phyloP scores from a whole-genome alignment of 495 filamentous ascomycete species.

The Penicillium coffeae region DNA sequence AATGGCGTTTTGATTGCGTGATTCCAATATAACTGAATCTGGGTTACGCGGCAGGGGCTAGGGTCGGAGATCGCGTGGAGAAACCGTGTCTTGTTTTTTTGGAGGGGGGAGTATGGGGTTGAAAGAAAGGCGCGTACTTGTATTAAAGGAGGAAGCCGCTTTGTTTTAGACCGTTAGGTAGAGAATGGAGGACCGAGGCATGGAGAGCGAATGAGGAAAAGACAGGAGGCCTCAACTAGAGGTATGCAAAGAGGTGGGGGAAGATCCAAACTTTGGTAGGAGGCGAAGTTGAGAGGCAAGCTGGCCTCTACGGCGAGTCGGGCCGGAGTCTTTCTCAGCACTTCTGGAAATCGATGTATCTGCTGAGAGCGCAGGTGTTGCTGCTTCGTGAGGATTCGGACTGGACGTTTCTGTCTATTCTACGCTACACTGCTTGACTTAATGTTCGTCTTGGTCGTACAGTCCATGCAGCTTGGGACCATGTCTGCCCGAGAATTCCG shows the following conservation, averaged over 20 bases:
- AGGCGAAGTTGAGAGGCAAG: slow-evolving; percentile 27
- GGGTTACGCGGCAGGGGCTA: background rate
- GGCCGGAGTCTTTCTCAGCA: background rate
- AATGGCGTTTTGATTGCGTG: background rate
- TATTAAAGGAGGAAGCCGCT: background rate
- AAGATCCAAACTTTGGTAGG: slow-evolving; percentile 3
- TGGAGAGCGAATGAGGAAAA: slow-evolving; percentile 9
- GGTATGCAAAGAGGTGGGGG: slow-evolving; percentile 6
- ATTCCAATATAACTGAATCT: background rate
- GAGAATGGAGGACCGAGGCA: slow-evolving; percentile 12
- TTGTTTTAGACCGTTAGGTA: background rate
- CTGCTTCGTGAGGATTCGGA: background rate
- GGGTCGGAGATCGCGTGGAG: background rate
- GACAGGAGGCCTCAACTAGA: slow-evolving; percentile 5
- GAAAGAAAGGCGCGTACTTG: slow-evolving; percentile 3
- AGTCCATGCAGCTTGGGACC: background rate
- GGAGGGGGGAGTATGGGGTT: background rate
- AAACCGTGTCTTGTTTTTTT: background rate
- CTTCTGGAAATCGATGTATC: background rate
- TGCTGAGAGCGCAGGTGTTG: background rate
- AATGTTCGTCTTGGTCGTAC: background rate
- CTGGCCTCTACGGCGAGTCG: slow-evolving; percentile 28
- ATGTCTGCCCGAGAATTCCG: background rate
- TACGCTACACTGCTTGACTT: background rate
- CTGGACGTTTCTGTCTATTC: background rate